Evolutionary conservation across 176 grass and related monocot species (phyloP).

Genomic region (Poa annua): DNA sequence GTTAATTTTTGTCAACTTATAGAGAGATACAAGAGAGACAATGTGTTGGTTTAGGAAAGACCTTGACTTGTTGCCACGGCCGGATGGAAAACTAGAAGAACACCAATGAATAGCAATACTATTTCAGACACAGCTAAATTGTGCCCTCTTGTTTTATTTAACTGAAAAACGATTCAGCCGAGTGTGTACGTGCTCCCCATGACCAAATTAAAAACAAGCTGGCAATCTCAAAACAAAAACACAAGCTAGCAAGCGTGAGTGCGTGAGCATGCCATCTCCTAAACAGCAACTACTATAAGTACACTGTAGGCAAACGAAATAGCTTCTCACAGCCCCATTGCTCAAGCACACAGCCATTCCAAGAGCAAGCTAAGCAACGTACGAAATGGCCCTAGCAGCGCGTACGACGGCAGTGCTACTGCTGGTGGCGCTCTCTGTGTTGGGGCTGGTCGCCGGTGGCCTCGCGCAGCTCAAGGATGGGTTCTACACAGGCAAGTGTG

Average conservation of each 20-base stretch:
- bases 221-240: no score
- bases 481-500: constrained; percentile 11
- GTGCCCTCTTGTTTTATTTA: background rate
- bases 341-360: constrained; percentile 1
- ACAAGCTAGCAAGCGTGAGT: background rate
- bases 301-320: background rate
- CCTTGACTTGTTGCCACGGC: background rate
- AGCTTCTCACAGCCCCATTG: background rate
- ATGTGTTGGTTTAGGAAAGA: background rate
- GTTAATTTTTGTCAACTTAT: background rate
- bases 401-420: background rate
- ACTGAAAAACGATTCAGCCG: background rate
- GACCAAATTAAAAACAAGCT: background rate
- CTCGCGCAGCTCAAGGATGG: background rate
- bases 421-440: background rate
- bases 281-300: background rate
- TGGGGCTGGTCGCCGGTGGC: constrained; percentile 2
- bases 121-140: background rate
- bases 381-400: background rate
- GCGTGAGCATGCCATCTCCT: background rate
- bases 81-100: background rate
- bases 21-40: background rate
- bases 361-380: background rate
- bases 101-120: background rate
- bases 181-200: constrained; percentile 6